Percentiles rank a stretch among this genome's conserved stretches.
These are phyloP conservation scores for Calonectria montana DNA, from an alignment of 2,329 filamentous ascomycete genomes.

Conservation along the genomic window DNA sequence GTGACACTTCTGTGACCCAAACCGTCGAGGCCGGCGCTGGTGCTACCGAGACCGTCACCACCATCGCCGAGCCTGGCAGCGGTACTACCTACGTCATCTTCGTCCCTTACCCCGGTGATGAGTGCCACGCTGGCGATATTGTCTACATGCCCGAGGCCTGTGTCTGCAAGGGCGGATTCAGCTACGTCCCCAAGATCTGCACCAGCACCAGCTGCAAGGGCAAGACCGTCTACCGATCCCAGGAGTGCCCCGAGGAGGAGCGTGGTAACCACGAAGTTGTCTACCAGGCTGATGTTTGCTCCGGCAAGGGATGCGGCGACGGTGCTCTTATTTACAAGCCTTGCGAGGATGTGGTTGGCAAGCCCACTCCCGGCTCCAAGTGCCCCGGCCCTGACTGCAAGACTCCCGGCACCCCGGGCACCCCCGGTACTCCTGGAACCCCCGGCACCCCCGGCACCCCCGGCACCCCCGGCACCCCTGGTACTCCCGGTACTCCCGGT, in stretches of 20 bases:
- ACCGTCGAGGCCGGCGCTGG: slow-evolving; percentile 31
- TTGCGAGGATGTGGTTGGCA: slow-evolving; percentile 25
- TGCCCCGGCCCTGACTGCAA: background rate
- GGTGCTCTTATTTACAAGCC: slow-evolving; percentile 34
- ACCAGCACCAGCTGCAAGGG: slow-evolving; percentile 29
- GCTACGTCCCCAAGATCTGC: slow-evolving; percentile 37
- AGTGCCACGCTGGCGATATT: slow-evolving; percentile 29
- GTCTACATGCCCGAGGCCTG: slow-evolving; percentile 36
- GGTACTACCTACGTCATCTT: slow-evolving; percentile 32
- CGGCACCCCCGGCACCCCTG: background rate
- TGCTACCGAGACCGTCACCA: slow-evolving; percentile 32
- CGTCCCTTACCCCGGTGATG: slow-evolving; percentile 28
- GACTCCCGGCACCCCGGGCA: background rate
- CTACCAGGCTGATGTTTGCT: slow-evolving; percentile 30
- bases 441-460: background rate
- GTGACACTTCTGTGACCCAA: background rate
- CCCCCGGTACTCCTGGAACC: background rate
- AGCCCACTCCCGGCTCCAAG: slow-evolving; percentile 6
- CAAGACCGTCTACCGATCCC: slow-evolving; percentile 37
- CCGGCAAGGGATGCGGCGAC: slow-evolving; percentile 16
- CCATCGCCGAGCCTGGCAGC: slow-evolving; percentile 22
- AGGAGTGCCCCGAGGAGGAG: slow-evolving; percentile 27
- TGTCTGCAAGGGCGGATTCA: slow-evolving; percentile 32
- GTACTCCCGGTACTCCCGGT: background rate
- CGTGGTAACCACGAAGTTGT: background rate